Conservation (phyloP, 768 basidiomycete species). For the Boletellus ananas region DNA sequence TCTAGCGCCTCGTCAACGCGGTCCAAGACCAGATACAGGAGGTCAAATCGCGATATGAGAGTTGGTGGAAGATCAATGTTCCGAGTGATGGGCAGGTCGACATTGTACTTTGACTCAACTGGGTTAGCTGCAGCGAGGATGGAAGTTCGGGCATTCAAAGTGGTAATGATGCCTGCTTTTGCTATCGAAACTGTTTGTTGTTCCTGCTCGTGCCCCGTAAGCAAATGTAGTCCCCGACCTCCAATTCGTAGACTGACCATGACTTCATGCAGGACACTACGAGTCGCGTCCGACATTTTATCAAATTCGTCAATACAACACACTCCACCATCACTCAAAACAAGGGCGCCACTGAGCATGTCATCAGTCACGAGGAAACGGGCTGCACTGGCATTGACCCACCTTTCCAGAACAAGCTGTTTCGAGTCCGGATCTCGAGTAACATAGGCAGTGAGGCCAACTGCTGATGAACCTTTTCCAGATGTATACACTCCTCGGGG, state of each 20-base stretch:
- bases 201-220: conserved; percentile 54
- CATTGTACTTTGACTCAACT: conserved; percentile 92
- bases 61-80: conserved; percentile 99
- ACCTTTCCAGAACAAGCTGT: conserved; percentile 97
- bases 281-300: conserved; percentile 97
- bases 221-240: background rate
- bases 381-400: conserved; percentile 8
- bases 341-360: conserved; percentile 75
- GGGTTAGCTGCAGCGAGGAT: conserved; percentile 98
- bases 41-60: conserved; percentile 94
- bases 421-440: conserved; percentile 98
- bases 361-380: conserved; percentile 2
- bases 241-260: conserved; percentile 57
- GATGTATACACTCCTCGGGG: conserved; percentile 97
- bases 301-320: conserved; percentile 99
- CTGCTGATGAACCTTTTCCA: conserved; percentile 97
- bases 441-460: conserved; percentile 97
- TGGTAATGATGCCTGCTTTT: conserved; percentile 98
- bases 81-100: conserved; percentile 83
- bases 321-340: conserved; percentile 92
- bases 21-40: conserved; percentile 94
- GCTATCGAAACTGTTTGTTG: conserved; percentile 99
- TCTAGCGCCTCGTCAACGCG: conserved; percentile 88
- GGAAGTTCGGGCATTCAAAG: conserved; percentile 96
- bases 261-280: conserved; percentile 97